phyloP scores from a whole-genome alignment of 139 green algal species.

The Zygnema circumcarinatum region DNA sequence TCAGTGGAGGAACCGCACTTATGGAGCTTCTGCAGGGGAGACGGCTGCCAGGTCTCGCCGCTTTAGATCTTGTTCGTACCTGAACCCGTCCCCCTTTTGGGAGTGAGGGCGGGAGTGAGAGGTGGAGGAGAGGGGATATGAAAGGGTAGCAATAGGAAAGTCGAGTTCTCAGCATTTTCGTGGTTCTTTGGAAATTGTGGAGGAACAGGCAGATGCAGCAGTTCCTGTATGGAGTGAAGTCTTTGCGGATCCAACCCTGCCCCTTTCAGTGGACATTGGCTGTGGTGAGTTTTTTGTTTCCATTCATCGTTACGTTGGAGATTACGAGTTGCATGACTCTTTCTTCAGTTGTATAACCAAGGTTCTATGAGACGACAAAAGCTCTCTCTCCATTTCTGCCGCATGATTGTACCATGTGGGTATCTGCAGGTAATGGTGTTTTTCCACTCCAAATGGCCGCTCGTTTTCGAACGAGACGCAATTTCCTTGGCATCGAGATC shows the following conservation, averaged over 20 bases:
- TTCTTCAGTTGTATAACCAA: not conserved
- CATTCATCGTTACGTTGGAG: no score
- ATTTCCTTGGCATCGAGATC: constrained; percentile 13
- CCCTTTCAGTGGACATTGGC: constrained; percentile 22
- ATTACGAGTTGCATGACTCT: no score
- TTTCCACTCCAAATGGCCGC: not conserved
- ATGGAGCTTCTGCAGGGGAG: not conserved
- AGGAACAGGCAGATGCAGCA: not conserved
- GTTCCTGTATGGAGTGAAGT: not conserved
- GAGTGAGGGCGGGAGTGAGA: not conserved
- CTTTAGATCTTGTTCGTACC: not conserved
- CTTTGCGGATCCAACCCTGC: constrained; percentile 11
- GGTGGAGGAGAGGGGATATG: not conserved
- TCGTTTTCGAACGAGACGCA: not conserved
- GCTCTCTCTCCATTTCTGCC: not conserved
- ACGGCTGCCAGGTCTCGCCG: not conserved
- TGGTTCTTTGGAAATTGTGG: not conserved
- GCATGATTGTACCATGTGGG: not conserved
- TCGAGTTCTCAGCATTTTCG: not conserved
- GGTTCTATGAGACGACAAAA: not conserved
- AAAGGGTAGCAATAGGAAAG: not conserved
- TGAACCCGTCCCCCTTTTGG: not conserved
- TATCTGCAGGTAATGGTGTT: not conserved
- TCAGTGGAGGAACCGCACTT: not conserved
- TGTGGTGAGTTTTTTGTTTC: constrained; percentile 7